Evolutionary conservation across 2,329 filamentous ascomycete genomes (phyloP), one percentile per base, ranked within the genome.

Genomic region (Xylaria sp.): DNA sequence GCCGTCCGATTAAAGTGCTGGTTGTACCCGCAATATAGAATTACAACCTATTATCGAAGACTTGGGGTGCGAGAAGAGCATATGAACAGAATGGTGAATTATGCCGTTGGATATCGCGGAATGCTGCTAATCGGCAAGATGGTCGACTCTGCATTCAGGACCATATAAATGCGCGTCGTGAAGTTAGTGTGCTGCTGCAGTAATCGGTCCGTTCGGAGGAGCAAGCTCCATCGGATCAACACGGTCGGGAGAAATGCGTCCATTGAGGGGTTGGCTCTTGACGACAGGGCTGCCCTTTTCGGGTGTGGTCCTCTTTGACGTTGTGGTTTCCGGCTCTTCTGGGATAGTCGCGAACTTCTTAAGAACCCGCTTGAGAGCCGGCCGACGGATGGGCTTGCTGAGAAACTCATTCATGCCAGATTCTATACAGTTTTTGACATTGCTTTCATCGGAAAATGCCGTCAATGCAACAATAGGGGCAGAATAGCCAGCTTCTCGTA

Each of bases 381-480:
- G 93, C n/a, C 94, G 84, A 58, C 92, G 88, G 72, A 97, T 97
- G 0, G 89, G 89, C 74, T 91, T 91, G 76, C 86, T 85, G 20
- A 97, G 84, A 79, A 97, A 97, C 82, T 94, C 94, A 76, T 97
- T 89, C 94, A 97, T 97, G 64, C 94, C 94, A 1, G 91, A 94
- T 68, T 95, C 93, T 79, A 96, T 91, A 79, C 92, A 93, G 78
- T 94, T 92, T 79, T 91, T 92, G 54, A 94, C 89, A 75, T 97
- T 97, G 80, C 90, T 94, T 79, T 97, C 94, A 77, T 97, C 94
- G 0, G 93, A 90, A 76, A 97, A 97, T 2, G 94, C 94, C 12
- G 94, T 97, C 54, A 98, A 82, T 0, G 94, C 94, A 15, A 98
- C 94, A 70, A 98, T 97, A 0, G 94, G 94, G 1, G 92, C 92